Percentiles rank a stretch among this genome's conserved stretches.
These are phyloP conservation scores for Hypoxylon fragiforme DNA, from an alignment of 495 filamentous ascomycete species.

Conservation along the genomic window DNA sequence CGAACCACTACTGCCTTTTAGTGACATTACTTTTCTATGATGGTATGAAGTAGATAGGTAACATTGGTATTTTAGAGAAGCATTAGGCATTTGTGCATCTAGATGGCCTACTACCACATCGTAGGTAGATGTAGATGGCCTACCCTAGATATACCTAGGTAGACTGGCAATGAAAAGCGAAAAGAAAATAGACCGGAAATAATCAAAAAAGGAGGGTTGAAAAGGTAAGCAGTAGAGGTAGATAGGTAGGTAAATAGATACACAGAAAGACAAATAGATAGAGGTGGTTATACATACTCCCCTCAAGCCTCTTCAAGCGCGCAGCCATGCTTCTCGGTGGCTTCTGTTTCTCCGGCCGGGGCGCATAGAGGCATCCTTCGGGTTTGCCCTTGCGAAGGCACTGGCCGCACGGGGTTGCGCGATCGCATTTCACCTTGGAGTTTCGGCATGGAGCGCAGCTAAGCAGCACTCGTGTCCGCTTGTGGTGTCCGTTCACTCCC, in stretches of 20 bases:
- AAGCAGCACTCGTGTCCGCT: conserved; percentile 45
- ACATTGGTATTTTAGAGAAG: too few relatives aligned
- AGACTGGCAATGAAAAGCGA: neutral
- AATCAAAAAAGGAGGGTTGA: too few relatives aligned
- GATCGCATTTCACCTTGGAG: conserved; percentile 51
- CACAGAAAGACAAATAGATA: neutral
- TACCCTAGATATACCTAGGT: too few relatives aligned
- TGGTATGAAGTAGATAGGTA: neutral
- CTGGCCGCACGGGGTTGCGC: conserved; percentile 39
- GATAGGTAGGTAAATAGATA: neutral
- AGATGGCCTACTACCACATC: neutral
- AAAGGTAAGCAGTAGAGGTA: too few relatives aligned
- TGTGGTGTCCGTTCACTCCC: conserved; percentile 23
- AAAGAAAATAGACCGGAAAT: neutral
- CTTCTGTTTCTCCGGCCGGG: conserved; percentile 43
- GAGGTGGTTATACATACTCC: conserved; percentile 28
- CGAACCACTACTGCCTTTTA: conserved; percentile 45
- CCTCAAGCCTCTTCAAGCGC: conserved; percentile 56
- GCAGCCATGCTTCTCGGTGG: conserved; percentile 52
- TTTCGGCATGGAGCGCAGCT: conserved; percentile 46
- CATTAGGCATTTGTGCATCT: too few relatives aligned
- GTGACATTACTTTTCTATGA: conserved; percentile 1
- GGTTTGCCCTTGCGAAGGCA: conserved; percentile 51
- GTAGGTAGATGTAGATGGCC: too few relatives aligned
- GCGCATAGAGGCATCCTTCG: conserved; percentile 50